Conservation (phyloP, 2,329 filamentous ascomycete genomes). For the Bisporella sp. region DNA sequence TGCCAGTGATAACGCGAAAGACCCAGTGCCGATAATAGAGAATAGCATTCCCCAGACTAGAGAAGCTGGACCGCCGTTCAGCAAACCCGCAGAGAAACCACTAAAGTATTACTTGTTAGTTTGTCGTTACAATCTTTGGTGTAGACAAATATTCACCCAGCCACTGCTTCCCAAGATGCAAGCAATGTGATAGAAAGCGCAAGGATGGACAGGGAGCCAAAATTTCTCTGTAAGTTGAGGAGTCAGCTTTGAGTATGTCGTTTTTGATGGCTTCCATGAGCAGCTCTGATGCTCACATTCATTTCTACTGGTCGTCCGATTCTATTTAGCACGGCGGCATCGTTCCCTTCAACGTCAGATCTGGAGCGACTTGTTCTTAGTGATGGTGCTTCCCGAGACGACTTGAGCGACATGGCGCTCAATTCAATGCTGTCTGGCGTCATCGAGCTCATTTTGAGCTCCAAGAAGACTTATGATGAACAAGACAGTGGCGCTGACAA, state of each 20-base stretch:
- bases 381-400: background rate
- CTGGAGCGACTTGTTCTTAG: background rate
- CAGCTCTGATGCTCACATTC: background rate
- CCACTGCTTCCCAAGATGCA: conserved; percentile 4
- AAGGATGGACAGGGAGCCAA: conserved; percentile 5
- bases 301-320: background rate
- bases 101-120: background rate
- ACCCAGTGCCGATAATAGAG: conserved; percentile 2
- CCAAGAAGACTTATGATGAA: too few relatives aligned
- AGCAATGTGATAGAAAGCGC: conserved; percentile 2
- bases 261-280: background rate
- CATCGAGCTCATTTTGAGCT: too few relatives aligned
- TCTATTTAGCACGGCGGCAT: background rate
- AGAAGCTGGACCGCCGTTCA: conserved; percentile 10
- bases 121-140: background rate
- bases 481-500: too few relatives aligned
- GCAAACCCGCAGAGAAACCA: conserved; percentile 1
- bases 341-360: background rate
- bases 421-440: background rate
- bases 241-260: too few relatives aligned
- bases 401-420: background rate
- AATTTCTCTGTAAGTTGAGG: conserved; percentile 1
- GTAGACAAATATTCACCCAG: background rate
- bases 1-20: conserved; percentile 7
- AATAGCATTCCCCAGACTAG: conserved; percentile 9